phyloP scores from a whole-genome alignment of 169 alveolate genomes.

The Cryptosporidium ryanae region DNA sequence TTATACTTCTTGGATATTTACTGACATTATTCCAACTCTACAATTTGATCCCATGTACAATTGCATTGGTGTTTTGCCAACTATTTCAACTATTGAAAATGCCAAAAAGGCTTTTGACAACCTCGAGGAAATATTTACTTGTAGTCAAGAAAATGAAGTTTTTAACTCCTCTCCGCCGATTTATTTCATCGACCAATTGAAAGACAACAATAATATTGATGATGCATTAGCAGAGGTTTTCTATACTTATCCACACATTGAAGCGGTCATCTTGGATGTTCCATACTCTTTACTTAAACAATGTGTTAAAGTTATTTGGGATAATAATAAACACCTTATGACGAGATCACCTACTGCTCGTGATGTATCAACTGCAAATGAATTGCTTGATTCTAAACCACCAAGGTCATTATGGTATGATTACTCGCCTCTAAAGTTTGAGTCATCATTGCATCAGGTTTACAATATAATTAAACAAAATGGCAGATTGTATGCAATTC shows the following conservation, averaged over 20 bases:
- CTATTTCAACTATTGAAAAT: slow-evolving; percentile 22
- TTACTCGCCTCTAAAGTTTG: slow-evolving; percentile 61
- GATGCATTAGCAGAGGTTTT: slow-evolving; percentile 28
- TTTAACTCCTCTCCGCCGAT: slow-evolving; percentile 35
- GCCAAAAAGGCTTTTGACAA: slow-evolving; percentile 42
- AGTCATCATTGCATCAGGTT: slow-evolving; percentile 45
- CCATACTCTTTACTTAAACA: slow-evolving; percentile 23
- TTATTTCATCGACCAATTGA: slow-evolving; percentile 15
- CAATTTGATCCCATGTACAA: slow-evolving; percentile 75
- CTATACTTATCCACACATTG: slow-evolving; percentile 24
- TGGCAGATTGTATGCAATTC: slow-evolving; percentile 48
- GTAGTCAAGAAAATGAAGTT: slow-evolving; percentile 40
- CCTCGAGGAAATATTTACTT: slow-evolving; percentile 5
- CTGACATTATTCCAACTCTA: slow-evolving; percentile 59
- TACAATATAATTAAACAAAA: slow-evolving; percentile 56
- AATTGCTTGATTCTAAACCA: slow-evolving; percentile 32
- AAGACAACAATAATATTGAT: background rate
- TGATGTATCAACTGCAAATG: slow-evolving; percentile 35
- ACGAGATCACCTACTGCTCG: slow-evolving; percentile 62
- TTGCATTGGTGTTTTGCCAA: slow-evolving; percentile 62
- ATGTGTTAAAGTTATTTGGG: slow-evolving; percentile 50
- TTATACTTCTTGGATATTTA: slow-evolving; percentile 56
- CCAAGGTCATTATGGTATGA: slow-evolving; percentile 52
- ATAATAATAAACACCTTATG: slow-evolving; percentile 63
- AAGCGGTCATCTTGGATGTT: slow-evolving; percentile 59